phyloP scores from a whole-genome alignment of 2,329 filamentous ascomycete genomes.

The Fusarium subglutinans region DNA sequence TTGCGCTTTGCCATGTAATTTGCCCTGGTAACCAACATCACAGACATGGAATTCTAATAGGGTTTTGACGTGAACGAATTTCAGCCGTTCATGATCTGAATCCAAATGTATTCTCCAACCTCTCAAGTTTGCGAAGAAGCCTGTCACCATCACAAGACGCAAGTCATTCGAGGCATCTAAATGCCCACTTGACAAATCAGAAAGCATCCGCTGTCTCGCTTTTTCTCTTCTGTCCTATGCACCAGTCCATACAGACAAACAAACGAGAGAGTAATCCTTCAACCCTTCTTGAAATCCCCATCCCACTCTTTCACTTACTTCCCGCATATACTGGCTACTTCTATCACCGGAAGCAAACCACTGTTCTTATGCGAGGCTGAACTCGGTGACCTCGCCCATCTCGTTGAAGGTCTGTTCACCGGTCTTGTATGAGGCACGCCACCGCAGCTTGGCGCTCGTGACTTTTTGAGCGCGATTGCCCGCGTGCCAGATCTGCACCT shows the following conservation, averaged over 20 bases:
- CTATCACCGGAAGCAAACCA: background rate
- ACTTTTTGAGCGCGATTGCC: constrained; percentile 76
- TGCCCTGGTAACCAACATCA: background rate
- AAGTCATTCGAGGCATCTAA: constrained; percentile 1
- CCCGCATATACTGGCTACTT: background rate
- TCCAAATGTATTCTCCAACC: background rate
- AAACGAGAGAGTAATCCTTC: background rate
- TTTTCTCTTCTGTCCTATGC: constrained; percentile 27
- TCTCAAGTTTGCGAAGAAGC: background rate
- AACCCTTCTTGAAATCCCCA: background rate
- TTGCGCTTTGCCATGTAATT: background rate
- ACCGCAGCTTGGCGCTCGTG: constrained; percentile 85
- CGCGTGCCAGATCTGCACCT: constrained; percentile 78
- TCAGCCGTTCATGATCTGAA: background rate
- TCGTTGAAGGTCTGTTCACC: constrained; percentile 75
- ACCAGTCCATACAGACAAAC: background rate
- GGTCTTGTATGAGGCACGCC: constrained; percentile 83
- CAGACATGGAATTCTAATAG: background rate
- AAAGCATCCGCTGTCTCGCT: constrained; percentile 31
- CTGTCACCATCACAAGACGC: background rate
- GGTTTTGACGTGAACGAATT: background rate
- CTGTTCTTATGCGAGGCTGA: constrained; percentile 71
- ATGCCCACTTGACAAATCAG: constrained; percentile 18
- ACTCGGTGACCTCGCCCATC: constrained; percentile 83
- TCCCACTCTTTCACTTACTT: background rate